These are phyloP conservation scores for Dactylonectria estremocensis DNA, from an alignment of 2,329 filamentous ascomycete species.

Conservation along the genomic window DNA sequence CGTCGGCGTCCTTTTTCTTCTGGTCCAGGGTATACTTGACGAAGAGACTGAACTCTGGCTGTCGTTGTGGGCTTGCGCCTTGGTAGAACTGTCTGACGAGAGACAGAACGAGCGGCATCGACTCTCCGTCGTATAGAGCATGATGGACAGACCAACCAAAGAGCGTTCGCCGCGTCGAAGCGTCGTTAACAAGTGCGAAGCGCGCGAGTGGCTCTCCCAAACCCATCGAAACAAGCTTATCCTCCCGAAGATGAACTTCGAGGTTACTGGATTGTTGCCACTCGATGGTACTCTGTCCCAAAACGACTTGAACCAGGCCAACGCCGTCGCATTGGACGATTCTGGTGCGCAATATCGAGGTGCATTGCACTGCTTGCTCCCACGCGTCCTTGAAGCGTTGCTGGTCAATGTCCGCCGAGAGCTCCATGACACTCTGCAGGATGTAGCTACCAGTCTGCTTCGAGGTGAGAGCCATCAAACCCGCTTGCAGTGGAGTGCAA, in stretches of 20 bases:
- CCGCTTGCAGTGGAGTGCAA: slow-evolving; percentile 65
- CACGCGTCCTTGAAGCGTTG: slow-evolving; percentile 23
- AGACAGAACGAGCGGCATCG: slow-evolving; percentile 11
- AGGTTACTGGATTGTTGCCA: slow-evolving; percentile 12
- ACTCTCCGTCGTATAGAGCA: slow-evolving; percentile 35
- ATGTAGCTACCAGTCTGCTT: slow-evolving; percentile 29
- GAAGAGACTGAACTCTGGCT: slow-evolving; percentile 20
- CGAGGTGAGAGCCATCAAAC: slow-evolving; percentile 62
- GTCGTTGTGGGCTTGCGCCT: slow-evolving; percentile 13
- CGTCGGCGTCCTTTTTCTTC: neutral
- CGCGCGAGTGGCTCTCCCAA: slow-evolving; percentile 26
- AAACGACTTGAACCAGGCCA: slow-evolving; percentile 14
- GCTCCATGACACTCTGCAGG: slow-evolving; percentile 16
- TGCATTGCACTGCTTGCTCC: slow-evolving; percentile 15
- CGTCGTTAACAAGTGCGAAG: slow-evolving; percentile 23
- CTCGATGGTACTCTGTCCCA: neutral
- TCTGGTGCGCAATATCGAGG: slow-evolving; percentile 26
- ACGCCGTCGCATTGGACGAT: slow-evolving; percentile 16
- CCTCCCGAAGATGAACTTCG: slow-evolving; percentile 7
- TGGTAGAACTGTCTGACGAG: slow-evolving; percentile 7
- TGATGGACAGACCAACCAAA: slow-evolving; percentile 39
- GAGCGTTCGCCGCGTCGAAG: neutral
- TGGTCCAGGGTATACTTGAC: slow-evolving; percentile 6
- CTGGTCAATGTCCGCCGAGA: neutral
- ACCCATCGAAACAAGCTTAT: slow-evolving; percentile 21